phyloP scores from a whole-genome alignment of 306 rosid genomes.

The Lagenaria siceraria region DNA sequence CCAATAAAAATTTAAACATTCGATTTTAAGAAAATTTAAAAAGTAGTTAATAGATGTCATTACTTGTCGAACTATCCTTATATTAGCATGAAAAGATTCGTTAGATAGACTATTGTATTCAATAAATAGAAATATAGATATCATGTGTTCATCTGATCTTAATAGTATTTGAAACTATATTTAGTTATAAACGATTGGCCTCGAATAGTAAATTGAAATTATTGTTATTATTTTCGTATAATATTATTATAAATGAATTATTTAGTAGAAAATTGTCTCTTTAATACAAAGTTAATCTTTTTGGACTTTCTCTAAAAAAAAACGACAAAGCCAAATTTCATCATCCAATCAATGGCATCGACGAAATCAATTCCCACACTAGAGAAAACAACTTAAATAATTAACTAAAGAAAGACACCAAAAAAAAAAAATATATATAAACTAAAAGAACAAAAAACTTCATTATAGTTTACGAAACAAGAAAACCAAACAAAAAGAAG shows the following conservation, averaged over 20 bases:
- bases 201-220: background rate
- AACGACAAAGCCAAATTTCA: background rate
- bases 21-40: too few relatives aligned
- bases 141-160: background rate
- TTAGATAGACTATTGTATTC: background rate
- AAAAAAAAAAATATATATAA: background rate
- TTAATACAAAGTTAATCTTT: background rate
- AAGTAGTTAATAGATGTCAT: too few relatives aligned
- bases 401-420: background rate
- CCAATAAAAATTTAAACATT: too few relatives aligned
- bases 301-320: background rate
- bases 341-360: background rate
- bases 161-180: background rate
- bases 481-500: background rate
- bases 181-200: background rate
- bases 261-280: background rate
- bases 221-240: background rate
- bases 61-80: background rate
- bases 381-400: background rate
- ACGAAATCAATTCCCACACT: background rate
- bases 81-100: background rate
- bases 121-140: background rate
- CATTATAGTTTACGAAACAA: background rate
- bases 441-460: background rate
- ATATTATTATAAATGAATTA: background rate